Base-by-base conservation (phyloP, 1,139 yeast genomes). In the Candida smagusa region DNA sequence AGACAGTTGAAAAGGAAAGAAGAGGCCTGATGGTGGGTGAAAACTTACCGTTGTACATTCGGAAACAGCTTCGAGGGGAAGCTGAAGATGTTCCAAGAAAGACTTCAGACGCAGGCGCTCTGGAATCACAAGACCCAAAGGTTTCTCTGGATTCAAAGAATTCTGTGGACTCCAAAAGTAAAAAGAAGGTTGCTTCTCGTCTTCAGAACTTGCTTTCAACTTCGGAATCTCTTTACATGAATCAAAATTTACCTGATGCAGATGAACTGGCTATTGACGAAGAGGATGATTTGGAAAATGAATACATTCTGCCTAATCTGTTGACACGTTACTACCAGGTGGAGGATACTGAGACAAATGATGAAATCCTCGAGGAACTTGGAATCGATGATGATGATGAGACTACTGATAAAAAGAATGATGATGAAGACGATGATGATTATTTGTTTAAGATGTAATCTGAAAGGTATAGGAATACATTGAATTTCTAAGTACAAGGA, bases 261-360 rank as follows among this genome's bases (percentile, higher is more conserved):
- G 36, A 29, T 5, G 37, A 30, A 3, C 30, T 26, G 6, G 45
- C 39, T 2, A 41, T 9, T 1, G 53, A 52, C n/a, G 38, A 35
- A 12, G 36, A 36, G 9, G 63, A 56, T 2, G 64, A 58, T 9
- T 52, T 51, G 23, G 70, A 68, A 34, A 59, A 55, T 37, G 74
- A 68, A 42, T 68, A 69, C 42, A 60, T 68, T 21, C 72, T 64
- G 71, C 74, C 75, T 2, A 59, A 58, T 31, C 68, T 64, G 68
- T 49, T 68, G 36, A 62, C 69, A 7, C 56, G 54, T 31, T 61
- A 56, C 34, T 59, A 59, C 37, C 49, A 46, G 26, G 28, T 43
- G 6, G 48, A 48, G 12, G 57, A 50, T 12, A 47, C 43, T 2
- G 56, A 47, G 11, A 47, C 52, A 9, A 58, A 55, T 6, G 59